Evolutionary conservation across 495 filamentous ascomycete genomes (phyloP).

Genomic region (Neurospora sp.): DNA sequence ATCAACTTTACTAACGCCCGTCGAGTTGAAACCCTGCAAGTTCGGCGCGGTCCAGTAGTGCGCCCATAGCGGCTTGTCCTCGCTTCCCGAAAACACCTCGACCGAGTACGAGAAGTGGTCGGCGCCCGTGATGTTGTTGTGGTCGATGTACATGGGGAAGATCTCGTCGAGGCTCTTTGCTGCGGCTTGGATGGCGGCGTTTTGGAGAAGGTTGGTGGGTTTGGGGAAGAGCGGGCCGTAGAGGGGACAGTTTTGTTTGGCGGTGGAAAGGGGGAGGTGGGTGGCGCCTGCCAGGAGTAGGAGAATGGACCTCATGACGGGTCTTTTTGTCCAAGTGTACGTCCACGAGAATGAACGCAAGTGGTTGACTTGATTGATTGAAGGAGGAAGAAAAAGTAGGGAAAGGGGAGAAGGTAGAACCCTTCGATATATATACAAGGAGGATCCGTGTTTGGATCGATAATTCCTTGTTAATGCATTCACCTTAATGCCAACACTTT

Average conservation of each 20-base stretch:
- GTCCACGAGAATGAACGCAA: too few species aligned
- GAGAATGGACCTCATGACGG: background rate
- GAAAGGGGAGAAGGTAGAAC: too few species aligned
- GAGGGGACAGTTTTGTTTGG: conserved; percentile 34
- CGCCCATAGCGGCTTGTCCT: conserved; percentile 32
- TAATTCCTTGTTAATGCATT: too few species aligned
- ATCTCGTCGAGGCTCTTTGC: conserved; percentile 17
- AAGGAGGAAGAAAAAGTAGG: too few species aligned
- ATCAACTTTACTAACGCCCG: conserved; percentile 29
- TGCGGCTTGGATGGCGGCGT: conserved; percentile 16
- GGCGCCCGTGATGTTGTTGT: conserved; percentile 23
- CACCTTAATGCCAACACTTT: too few species aligned
- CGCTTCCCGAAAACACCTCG: conserved; percentile 34
- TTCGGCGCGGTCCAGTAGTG: conserved; percentile 40
- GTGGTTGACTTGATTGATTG: too few species aligned
- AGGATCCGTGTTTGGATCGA: too few species aligned
- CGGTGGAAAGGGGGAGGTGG: conserved; percentile 1
- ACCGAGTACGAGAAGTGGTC: conserved; percentile 38
- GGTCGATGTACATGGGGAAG: conserved; percentile 24
- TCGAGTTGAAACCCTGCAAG: conserved; percentile 22
- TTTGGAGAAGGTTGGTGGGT: conserved; percentile 23
- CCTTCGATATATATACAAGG: too few species aligned
- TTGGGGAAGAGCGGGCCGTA: conserved; percentile 38
- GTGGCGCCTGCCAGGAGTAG: background rate
- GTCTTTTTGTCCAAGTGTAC: too few species aligned